phyloP scores from a whole-genome alignment of 2,329 filamentous ascomycete species.

The Epichloe typhina region DNA sequence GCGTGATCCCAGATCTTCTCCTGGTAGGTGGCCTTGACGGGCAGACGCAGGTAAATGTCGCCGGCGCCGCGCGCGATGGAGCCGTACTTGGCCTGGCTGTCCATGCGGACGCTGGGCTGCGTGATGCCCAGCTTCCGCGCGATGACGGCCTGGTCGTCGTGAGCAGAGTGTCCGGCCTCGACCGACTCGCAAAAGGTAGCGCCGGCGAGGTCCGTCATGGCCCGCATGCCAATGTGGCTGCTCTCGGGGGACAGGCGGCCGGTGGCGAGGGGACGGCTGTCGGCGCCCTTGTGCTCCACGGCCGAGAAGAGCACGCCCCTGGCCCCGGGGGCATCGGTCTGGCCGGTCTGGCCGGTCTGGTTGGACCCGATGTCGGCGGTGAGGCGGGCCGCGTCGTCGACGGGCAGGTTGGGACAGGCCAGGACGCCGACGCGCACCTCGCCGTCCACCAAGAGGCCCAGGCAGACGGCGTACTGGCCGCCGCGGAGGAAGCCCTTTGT shows the following conservation, averaged over 20 bases:
- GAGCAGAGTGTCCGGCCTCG: constrained; percentile 82
- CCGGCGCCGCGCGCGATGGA: constrained; percentile 88
- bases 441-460: constrained; percentile 84
- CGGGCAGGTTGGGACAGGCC: constrained; percentile 86
- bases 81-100: constrained; percentile 96
- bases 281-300: constrained; percentile 65
- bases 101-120: constrained; percentile 82
- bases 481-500: constrained; percentile 95
- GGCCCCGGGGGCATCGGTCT: too few relatives aligned
- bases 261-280: constrained; percentile 56
- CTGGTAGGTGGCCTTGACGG: constrained; percentile 74
- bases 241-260: constrained; percentile 30
- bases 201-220: constrained; percentile 56
- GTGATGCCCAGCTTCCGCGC: constrained; percentile 78
- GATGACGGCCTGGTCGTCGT: constrained; percentile 72
- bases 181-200: constrained; percentile 96
- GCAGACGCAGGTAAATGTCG: constrained; percentile 85
- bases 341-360: constrained; percentile 31
- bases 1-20: constrained; percentile 99
- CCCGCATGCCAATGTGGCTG: constrained; percentile 66
- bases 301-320: constrained; percentile 74
- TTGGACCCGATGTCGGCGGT: constrained; percentile 61
- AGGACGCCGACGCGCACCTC: constrained; percentile 89
- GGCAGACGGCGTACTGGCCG: constrained; percentile 92
- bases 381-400: constrained; percentile 53